phyloP scores from a whole-genome alignment of 768 basidiomycete genomes.

The Leccinum incarnatum region DNA sequence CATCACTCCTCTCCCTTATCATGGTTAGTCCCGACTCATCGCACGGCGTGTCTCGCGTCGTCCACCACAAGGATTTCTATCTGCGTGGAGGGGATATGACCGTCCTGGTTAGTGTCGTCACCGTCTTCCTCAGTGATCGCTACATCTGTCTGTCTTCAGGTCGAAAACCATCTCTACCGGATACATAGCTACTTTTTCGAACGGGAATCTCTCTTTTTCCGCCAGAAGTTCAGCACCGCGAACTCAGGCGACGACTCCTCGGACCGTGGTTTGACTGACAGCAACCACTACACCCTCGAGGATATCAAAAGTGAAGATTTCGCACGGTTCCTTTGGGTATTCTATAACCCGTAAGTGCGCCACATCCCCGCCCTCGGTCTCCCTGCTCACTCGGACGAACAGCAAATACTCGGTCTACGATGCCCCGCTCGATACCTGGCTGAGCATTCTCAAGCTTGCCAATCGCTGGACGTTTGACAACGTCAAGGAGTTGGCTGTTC shows the following conservation, averaged over 20 bases:
- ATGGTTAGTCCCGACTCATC: constrained; percentile 26
- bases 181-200: constrained; percentile 63
- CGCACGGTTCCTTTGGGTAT: constrained; percentile 56
- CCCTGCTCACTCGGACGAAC: neutral
- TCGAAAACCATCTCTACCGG: constrained; percentile 53
- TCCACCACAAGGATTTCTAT: constrained; percentile 48
- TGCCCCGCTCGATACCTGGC: constrained; percentile 41
- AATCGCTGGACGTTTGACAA: constrained; percentile 40
- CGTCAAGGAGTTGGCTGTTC: constrained; percentile 38
- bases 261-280: constrained; percentile 37
- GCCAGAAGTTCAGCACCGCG: constrained; percentile 32
- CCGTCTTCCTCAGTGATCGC: neutral
- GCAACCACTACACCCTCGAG: constrained; percentile 38
- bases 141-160: constrained; percentile 38
- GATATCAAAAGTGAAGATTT: constrained; percentile 48
- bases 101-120: constrained; percentile 44
- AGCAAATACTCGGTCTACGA: constrained; percentile 40
- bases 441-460: constrained; percentile 38
- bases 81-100: constrained; percentile 57
- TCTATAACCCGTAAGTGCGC: constrained; percentile 56
- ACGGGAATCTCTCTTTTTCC: constrained; percentile 55
- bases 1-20: constrained; percentile 30
- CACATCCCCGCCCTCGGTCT: neutral
- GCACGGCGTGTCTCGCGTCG: constrained; percentile 30
- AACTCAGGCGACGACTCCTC: constrained; percentile 29